Evolutionary conservation across 768 basidiomycete genomes (phyloP).

Genomic region (Gloeopeniophorella convolvens): DNA sequence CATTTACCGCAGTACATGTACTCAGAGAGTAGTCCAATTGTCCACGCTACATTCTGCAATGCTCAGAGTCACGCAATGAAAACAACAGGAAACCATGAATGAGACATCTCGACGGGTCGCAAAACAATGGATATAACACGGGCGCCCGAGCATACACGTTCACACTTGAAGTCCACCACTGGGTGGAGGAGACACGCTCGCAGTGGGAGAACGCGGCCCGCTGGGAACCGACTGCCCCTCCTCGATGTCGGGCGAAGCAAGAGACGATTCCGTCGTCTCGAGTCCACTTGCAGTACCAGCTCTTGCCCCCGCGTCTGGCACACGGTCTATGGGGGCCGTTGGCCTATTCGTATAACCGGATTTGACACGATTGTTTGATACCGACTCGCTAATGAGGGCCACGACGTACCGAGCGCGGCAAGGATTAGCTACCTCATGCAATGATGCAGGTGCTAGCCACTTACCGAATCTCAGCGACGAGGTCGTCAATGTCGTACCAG

Average conservation of each 20-base stretch:
- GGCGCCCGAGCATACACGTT: not conserved
- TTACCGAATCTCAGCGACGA: slow-evolving; percentile 78
- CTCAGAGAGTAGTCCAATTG: not conserved
- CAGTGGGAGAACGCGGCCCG: not conserved
- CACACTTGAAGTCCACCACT: not conserved
- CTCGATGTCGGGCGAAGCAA: slow-evolving; percentile 33
- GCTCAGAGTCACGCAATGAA: not conserved
- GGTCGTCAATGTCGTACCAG: slow-evolving; percentile 72
- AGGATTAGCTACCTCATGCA: not conserved
- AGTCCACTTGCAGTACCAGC: slow-evolving; percentile 57
- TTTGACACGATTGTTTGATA: slow-evolving; percentile 79
- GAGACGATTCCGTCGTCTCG: slow-evolving; percentile 49
- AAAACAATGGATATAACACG: not conserved
- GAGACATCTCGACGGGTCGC: not conserved
- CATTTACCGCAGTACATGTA: too few species aligned
- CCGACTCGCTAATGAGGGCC: slow-evolving; percentile 51
- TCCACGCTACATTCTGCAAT: not conserved
- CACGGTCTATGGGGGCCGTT: slow-evolving; percentile 62
- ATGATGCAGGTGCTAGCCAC: slow-evolving; percentile 20
- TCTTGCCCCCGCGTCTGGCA: slow-evolving; percentile 66
- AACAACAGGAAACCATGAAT: not conserved
- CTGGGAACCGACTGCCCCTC: slow-evolving; percentile 4
- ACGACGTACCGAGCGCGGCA: not conserved
- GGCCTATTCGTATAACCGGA: slow-evolving; percentile 57
- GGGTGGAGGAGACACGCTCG: not conserved